phyloP scores from a whole-genome alignment of 768 basidiomycete genomes.

The Crassisporium funariophilum region DNA sequence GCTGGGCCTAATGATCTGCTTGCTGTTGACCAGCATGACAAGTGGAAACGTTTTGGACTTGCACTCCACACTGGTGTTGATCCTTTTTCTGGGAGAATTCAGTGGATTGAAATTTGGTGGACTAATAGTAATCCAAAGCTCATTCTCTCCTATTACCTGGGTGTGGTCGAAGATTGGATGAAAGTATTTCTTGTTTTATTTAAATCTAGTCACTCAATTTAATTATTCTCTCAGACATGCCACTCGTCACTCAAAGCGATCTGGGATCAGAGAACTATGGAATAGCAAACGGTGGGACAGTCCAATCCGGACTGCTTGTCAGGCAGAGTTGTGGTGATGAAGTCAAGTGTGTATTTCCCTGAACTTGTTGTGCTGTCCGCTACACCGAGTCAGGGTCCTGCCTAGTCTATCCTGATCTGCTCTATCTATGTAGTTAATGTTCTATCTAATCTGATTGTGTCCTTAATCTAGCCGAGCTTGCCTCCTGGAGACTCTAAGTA shows the following conservation, averaged over 20 bases:
- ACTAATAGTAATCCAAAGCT: constrained; percentile 32
- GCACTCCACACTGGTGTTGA: constrained; percentile 29
- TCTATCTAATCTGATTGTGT: too few relatives aligned
- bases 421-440: too few relatives aligned
- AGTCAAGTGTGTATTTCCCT: too few relatives aligned
- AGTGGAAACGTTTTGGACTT: constrained; percentile 40
- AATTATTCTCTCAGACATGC: constrained; percentile 23
- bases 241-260: constrained; percentile 45
- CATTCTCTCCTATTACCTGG: constrained; percentile 32
- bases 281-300: too few relatives aligned
- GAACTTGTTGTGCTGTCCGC: too few relatives aligned
- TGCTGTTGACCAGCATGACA: constrained; percentile 44
- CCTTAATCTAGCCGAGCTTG: too few relatives aligned
- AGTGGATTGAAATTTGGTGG: constrained; percentile 37
- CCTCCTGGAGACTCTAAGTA: too few relatives aligned
- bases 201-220: constrained; percentile 3
- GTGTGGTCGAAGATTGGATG: background rate
- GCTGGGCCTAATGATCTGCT: constrained; percentile 41
- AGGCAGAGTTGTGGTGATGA: too few relatives aligned
- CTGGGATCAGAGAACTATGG: constrained; percentile 42
- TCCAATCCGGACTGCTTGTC: too few relatives aligned
- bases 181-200: background rate
- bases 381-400: too few relatives aligned
- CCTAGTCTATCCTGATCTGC: too few relatives aligned
- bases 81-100: constrained; percentile 27